Conservation (phyloP, 1,139 yeast genomes). For the Fermentozyma sake region DNA sequence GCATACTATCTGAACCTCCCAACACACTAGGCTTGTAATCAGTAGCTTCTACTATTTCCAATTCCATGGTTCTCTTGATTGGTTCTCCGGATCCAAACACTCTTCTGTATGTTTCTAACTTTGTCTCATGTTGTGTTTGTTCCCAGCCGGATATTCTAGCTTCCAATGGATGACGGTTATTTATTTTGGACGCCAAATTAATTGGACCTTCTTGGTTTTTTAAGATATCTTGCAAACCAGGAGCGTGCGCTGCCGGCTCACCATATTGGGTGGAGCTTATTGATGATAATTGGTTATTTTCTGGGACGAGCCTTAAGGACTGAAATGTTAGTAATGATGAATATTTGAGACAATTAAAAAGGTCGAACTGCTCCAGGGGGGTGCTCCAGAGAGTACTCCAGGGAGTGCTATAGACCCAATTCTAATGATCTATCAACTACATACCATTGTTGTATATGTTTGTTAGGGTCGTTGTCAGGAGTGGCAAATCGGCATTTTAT, state of each 20-base stretch:
- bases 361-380: no score
- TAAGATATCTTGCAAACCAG: constrained; percentile 56
- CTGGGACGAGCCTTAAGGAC: constrained; percentile 52
- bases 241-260: constrained; percentile 54
- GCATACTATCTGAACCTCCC: constrained; percentile 55
- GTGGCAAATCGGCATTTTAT: no score
- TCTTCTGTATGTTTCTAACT: constrained; percentile 75
- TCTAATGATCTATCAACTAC: no score
- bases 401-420: no score
- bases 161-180: constrained; percentile 87
- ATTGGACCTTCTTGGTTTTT: constrained; percentile 57
- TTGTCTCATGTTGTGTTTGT: constrained; percentile 61
- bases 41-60: constrained; percentile 67
- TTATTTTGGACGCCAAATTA: constrained; percentile 62
- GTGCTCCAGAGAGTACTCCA: no score
- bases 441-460: no score
- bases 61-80: constrained; percentile 83
- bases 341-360: no score
- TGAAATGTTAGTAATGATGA: constrained; percentile 16
- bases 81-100: constrained; percentile 94
- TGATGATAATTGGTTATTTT: constrained; percentile 31
- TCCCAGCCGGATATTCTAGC: constrained; percentile 77
- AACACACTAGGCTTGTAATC: constrained; percentile 64
- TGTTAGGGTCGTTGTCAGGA: no score
- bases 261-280: constrained; percentile 49